These are phyloP conservation scores for Hypericum perforatum DNA, from an alignment of 345 rosid species.

Conservation along the genomic window DNA sequence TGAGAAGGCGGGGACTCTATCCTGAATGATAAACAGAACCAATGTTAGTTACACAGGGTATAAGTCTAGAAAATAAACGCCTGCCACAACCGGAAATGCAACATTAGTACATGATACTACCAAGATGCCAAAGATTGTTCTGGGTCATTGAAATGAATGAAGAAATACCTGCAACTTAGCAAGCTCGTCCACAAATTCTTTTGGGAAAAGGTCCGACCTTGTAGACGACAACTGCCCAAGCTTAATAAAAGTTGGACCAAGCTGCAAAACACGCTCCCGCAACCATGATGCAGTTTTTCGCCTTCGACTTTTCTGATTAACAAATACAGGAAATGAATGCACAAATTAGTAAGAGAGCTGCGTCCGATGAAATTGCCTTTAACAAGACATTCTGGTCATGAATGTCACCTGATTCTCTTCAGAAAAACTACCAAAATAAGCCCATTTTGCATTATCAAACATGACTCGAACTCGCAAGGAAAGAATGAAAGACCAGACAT, in stretches of 20 bases:
- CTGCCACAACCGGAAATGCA: neutral
- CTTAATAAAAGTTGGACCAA: constrained; percentile 95
- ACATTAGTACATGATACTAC: neutral
- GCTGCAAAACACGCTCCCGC: constrained; percentile 77
- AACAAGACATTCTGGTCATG: neutral
- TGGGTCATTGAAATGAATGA: constrained; percentile 3
- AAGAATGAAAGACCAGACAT: constrained; percentile 84
- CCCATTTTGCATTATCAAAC: constrained; percentile 85
- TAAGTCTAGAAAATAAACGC: too few species aligned
- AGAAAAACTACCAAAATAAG: constrained; percentile 60
- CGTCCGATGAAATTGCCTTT: neutral
- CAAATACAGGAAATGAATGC: constrained; percentile 11
- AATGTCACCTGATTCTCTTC: constrained; percentile 67
- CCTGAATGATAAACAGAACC: constrained; percentile 31
- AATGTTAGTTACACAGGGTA: too few species aligned
- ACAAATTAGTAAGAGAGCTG: neutral
- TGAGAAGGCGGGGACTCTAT: constrained; percentile 91
- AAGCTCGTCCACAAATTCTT: constrained; percentile 89
- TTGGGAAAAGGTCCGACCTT: constrained; percentile 85
- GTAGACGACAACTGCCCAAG: constrained; percentile 92
- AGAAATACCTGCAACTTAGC: constrained; percentile 81
- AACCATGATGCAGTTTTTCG: constrained; percentile 79
- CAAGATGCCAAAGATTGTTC: neutral
- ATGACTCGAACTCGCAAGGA: constrained; percentile 60
- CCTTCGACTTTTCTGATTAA: constrained; percentile 56